A percentile compares a stretch with the other conserved stretches of the same genome.
Conservation (phyloP, 352 stramenopile genomes). For the Phytophthora lateralis region DNA sequence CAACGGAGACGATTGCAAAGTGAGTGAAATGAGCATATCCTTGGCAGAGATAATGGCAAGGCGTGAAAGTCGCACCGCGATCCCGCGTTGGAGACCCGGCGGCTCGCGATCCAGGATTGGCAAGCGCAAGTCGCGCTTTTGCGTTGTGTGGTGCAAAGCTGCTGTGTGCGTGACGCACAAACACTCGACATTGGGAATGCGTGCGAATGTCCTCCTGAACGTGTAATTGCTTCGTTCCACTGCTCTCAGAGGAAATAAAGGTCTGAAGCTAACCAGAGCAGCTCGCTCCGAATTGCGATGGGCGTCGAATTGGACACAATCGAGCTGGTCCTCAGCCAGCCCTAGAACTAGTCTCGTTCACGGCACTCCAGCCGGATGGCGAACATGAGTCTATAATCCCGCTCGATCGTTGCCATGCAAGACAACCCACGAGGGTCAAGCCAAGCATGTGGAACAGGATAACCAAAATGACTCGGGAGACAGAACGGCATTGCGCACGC, state of each 20-base stretch:
- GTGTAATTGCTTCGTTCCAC: neutral
- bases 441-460: too few relatives aligned
- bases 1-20: conserved; percentile 5
- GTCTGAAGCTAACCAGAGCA: neutral
- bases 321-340: too few relatives aligned
- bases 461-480: too few relatives aligned
- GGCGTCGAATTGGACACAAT: too few relatives aligned
- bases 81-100: neutral
- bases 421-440: too few relatives aligned
- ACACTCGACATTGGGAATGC: neutral
- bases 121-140: neutral
- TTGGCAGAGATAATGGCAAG: neutral
- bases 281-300: too few relatives aligned
- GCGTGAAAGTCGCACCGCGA: neutral
- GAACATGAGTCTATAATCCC: too few relatives aligned
- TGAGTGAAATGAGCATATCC: neutral
- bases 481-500: too few relatives aligned
- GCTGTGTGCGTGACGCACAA: neutral
- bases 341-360: too few relatives aligned
- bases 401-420: too few relatives aligned
- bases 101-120: neutral
- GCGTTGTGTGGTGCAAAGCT: neutral
- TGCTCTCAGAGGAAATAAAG: neutral
- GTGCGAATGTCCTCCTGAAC: neutral
- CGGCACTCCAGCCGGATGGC: too few relatives aligned